Percentiles rank a stretch among this genome's conserved stretches.
phyloP scores from a whole-genome alignment of 306 rosid species.

The Cucurbita pepo region DNA sequence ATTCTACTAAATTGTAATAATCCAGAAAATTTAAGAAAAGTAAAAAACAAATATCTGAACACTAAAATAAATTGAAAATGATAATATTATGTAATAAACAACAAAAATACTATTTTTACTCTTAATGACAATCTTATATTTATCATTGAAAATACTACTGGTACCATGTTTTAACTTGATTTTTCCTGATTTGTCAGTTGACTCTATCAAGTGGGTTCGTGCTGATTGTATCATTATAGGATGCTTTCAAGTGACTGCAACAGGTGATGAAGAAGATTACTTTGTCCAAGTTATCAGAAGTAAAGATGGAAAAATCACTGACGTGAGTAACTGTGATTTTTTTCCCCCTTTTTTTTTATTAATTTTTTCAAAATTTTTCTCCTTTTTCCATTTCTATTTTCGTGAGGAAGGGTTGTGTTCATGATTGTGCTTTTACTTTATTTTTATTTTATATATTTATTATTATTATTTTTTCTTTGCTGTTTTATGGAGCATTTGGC shows the following conservation, averaged over 20 bases:
- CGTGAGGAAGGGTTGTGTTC: neutral
- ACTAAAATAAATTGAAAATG: neutral
- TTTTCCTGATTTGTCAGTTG: conserved; percentile 40
- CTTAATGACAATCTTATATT: neutral
- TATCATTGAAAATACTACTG: neutral
- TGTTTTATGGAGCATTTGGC: neutral
- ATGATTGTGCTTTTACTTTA: neutral
- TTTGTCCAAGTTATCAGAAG: conserved; percentile 59
- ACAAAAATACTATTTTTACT: neutral
- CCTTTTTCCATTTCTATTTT: neutral
- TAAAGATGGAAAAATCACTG: conserved; percentile 46
- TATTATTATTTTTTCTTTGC: neutral
- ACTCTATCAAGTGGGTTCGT: conserved; percentile 78
- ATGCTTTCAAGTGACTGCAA: conserved; percentile 61
- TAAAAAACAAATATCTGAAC: neutral
- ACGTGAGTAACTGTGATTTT: conserved; percentile 26
- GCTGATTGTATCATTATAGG: conserved; percentile 71
- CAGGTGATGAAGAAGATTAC: conserved; percentile 64
- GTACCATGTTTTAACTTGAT: neutral
- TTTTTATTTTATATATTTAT: too few relatives aligned
- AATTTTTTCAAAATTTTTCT: neutral
- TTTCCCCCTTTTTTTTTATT: neutral
- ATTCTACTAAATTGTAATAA: neutral
- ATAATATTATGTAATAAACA: neutral
- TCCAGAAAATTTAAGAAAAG: neutral